phyloP scores from a whole-genome alignment of 176 grass and related monocot genomes.

The Phoenix dactylifera region DNA sequence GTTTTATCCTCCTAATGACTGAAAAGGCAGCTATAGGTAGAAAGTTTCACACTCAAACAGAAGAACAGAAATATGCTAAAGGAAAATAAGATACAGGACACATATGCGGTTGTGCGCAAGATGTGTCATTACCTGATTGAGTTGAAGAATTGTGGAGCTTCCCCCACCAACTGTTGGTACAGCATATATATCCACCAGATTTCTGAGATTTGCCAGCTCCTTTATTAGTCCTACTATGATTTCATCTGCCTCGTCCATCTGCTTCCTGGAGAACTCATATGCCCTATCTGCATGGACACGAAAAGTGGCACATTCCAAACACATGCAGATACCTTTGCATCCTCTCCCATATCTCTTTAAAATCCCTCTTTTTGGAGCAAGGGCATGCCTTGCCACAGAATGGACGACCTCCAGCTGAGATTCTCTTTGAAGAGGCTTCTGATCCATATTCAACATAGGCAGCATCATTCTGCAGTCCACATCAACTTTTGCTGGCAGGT shows the following conservation, averaged over 20 bases:
- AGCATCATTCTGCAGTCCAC: slow-evolving; percentile 2
- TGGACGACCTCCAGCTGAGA: neutral
- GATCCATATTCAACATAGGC: neutral
- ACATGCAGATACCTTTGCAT: slow-evolving; percentile 80
- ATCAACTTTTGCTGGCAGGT: slow-evolving; percentile 10
- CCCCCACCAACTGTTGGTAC: slow-evolving; percentile 10
- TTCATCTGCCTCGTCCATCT: slow-evolving; percentile 84
- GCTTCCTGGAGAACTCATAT: slow-evolving; percentile 85
- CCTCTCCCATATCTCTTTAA: slow-evolving; percentile 47
- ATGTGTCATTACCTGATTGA: slow-evolving; percentile 34
- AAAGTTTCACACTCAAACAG: too few species aligned
- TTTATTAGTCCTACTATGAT: slow-evolving; percentile 54
- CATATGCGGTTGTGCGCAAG: neutral
- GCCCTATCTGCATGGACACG: slow-evolving; percentile 52
- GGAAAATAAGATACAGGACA: slow-evolving; percentile 4
- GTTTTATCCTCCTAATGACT: too few species aligned
- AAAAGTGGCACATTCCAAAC: slow-evolving; percentile 63
- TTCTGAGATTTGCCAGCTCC: slow-evolving; percentile 46
- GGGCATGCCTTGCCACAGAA: slow-evolving; percentile 14
- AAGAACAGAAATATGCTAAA: too few species aligned
- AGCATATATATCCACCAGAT: slow-evolving; percentile 39
- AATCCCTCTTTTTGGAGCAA: slow-evolving; percentile 55
- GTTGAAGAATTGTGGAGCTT: slow-evolving; percentile 6
- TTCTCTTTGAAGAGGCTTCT: neutral
- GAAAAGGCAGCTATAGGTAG: too few species aligned